Evolutionary conservation across 2,329 filamentous ascomycete genomes (phyloP), one percentile per base, ranked within the genome.

Genomic region (Magnaporthiopsis poae): DNA sequence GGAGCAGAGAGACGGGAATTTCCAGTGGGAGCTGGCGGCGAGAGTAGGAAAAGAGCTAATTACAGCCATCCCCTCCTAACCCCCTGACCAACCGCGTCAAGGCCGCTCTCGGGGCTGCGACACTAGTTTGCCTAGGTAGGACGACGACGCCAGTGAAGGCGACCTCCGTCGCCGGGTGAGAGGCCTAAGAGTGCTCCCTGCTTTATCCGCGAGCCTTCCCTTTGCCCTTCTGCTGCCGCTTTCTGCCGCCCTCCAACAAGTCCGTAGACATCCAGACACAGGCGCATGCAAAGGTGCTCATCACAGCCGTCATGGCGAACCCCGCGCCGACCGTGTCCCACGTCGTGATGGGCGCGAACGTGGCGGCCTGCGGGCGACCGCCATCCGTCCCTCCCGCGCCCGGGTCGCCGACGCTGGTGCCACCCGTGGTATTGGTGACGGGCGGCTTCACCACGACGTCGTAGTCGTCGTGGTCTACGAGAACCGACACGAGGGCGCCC

Each of bases 401-500:
- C 1, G 74, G 68, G 33, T 77, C 71, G 39, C 75, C 75, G 59
- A 66, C 52, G 64, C 74, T 76, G 13, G 74, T 81, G 25, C 82
- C 83, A 60, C 81, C 82, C 0, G 79, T 81, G 0, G 63, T 68
- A 5, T 77, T 77, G 0, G 78, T 80, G 52, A 78, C 69, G 3
- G 78, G 77, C 0, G 68, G 67, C 0, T 65, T 60, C 33, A 72
- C 65, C 0, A 46, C 8, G 0, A 66, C 60, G 39, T 72, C 65
- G 21, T 75, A 71, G 29, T 82, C 71, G 35, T 84, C 71, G 35
- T 79, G 76, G 8, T 78, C 79, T 56, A 79, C 78, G 64, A 86
- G 76, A 9, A 83, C 77, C 31, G 80, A 80, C 33, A 84, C 74
- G 0, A 79, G 82, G 68, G 79, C 81, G 75, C 85, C 81, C 73